These are phyloP conservation scores for Tuber aestivum DNA, from an alignment of 495 filamentous ascomycete species.

Conservation along the genomic window DNA sequence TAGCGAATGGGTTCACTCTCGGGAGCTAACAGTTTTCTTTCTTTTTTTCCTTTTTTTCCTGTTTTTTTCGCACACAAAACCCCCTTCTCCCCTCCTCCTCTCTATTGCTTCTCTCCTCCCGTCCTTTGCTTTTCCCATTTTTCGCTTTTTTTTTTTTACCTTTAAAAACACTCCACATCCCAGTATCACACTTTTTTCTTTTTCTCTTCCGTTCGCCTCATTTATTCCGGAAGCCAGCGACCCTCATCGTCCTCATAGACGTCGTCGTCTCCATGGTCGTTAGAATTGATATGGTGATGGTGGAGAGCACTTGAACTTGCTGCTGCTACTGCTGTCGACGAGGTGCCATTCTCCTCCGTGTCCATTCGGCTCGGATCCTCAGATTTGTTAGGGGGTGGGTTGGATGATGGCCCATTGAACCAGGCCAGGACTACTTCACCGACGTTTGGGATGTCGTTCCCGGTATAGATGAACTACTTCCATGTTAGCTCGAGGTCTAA, in stretches of 20 bases:
- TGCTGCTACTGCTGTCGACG: neutral
- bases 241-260: constrained; percentile 5
- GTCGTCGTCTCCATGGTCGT: constrained; percentile 11
- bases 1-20: neutral
- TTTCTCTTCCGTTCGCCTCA: neutral
- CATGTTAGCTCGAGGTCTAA: constrained; percentile 50
- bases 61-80: neutral
- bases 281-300: constrained; percentile 3
- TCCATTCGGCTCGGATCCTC: neutral
- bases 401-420: constrained; percentile 41
- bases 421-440: constrained; percentile 73
- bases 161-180: neutral
- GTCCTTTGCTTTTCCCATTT: neutral
- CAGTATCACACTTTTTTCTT: neutral
- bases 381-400: neutral
- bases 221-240: neutral
- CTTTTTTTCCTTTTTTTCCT: neutral
- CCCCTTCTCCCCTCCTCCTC: neutral
- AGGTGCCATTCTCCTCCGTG: neutral
- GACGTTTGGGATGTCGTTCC: constrained; percentile 63
- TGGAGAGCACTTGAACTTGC: neutral
- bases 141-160: neutral
- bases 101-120: neutral
- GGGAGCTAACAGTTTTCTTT: neutral
- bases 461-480: constrained; percentile 50